Percentiles rank a stretch among this genome's conserved stretches.
These are phyloP conservation scores for Pythium angustatum DNA, from an alignment of 352 stramenopile genomes.

Conservation along the genomic window DNA sequence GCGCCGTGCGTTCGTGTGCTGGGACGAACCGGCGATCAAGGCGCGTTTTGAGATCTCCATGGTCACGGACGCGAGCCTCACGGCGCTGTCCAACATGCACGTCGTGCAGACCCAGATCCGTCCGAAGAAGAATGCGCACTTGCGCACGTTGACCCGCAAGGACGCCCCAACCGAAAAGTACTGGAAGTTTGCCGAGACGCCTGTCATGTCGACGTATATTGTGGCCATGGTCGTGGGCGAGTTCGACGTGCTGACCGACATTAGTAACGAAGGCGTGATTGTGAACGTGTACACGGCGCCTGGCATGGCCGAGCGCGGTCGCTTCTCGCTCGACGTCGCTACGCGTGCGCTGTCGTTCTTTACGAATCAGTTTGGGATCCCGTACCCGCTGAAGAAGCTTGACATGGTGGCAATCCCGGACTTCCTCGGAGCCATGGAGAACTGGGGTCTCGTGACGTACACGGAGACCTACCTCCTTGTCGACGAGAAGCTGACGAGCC, in stretches of 20 bases:
- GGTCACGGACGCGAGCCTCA: conserved; percentile 88
- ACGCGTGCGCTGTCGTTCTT: conserved; percentile 74
- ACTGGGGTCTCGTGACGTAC: conserved; percentile 96
- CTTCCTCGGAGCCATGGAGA: conserved; percentile 96
- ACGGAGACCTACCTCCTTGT: conserved; percentile 91
- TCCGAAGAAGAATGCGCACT: conserved; percentile 58
- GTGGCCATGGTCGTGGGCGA: conserved; percentile 95
- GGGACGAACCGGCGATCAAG: conserved; percentile 97
- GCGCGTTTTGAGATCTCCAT: conserved; percentile 94
- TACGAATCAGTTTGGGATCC: conserved; percentile 67
- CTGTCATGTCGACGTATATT: conserved; percentile 98
- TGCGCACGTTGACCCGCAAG: conserved; percentile 47
- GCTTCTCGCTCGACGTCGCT: conserved; percentile 88
- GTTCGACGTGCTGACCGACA: conserved; percentile 93
- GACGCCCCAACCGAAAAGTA: conserved; percentile 56
- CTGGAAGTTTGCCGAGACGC: conserved; percentile 91
- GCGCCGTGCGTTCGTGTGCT: conserved; percentile 96
- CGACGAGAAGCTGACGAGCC: conserved; percentile 60
- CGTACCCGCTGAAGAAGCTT: conserved; percentile 98
- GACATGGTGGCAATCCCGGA: conserved; percentile 97
- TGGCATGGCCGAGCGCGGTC: conserved; percentile 86
- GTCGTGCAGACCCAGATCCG: conserved; percentile 81
- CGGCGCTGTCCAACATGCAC: conserved; percentile 96
- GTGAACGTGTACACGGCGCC: conserved; percentile 95
- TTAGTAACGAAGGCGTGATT: conserved; percentile 89